Percentiles rank a stretch among this genome's conserved stretches.
These are phyloP conservation scores for Suillus hirtellus DNA, from an alignment of 768 basidiomycete genomes.

Conservation along the genomic window DNA sequence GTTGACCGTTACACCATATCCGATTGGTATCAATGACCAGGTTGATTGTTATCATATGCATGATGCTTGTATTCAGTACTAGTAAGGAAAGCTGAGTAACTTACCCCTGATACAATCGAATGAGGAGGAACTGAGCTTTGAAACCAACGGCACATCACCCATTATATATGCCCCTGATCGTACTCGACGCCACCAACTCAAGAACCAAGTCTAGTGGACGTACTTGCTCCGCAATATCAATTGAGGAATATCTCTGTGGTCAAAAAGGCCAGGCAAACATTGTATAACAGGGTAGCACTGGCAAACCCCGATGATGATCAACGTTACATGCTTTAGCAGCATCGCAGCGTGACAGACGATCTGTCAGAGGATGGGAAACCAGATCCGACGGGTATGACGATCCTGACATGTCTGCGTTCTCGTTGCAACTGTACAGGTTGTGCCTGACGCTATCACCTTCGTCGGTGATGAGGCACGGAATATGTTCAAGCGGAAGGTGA, in stretches of 20 bases:
- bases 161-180: not conserved
- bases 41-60: too few relatives aligned
- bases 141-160: not conserved
- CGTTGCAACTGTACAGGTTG: conserved; percentile 48
- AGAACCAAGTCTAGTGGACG: not conserved
- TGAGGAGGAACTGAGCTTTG: not conserved
- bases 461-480: conserved; percentile 27
- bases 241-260: too few relatives aligned
- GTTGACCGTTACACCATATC: conserved; percentile 70
- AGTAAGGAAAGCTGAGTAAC: too few relatives aligned
- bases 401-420: conserved; percentile 26
- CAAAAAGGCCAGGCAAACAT: not conserved
- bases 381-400: conserved; percentile 34
- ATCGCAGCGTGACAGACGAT: conserved; percentile 21
- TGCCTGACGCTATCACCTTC: conserved; percentile 16
- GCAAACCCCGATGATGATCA: not conserved
- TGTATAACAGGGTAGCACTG: not conserved
- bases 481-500: conserved; percentile 25
- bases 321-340: conserved; percentile 29
- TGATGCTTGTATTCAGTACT: too few relatives aligned
- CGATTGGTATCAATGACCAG: conserved; percentile 15
- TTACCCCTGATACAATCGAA: too few relatives aligned
- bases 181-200: not conserved
- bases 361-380: conserved; percentile 48
- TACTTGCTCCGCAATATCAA: not conserved